These are phyloP conservation scores for Reutealis trisperma DNA, from an alignment of 345 rosid species.

Conservation along the genomic window DNA sequence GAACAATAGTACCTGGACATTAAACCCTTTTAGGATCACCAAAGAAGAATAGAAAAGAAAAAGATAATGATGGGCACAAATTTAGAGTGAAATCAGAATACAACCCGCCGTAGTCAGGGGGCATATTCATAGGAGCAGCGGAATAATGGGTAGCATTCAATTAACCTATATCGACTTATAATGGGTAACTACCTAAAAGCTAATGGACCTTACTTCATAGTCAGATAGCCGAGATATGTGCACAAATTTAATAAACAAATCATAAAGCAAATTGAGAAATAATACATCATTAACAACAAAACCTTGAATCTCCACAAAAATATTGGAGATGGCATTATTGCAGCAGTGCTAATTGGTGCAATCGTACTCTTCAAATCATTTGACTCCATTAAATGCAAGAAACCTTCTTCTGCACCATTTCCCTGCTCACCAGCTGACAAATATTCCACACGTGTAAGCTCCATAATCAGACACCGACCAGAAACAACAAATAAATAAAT, in stretches of 20 bases:
- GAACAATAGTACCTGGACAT: slow-evolving; percentile 71
- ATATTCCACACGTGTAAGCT: slow-evolving; percentile 5
- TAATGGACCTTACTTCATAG: background rate
- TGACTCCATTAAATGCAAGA: slow-evolving; percentile 42
- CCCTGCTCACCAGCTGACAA: slow-evolving; percentile 51
- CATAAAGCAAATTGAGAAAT: slow-evolving; percentile 5
- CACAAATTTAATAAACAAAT: slow-evolving; percentile 4
- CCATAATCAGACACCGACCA: background rate
- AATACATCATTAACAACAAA: slow-evolving; percentile 11
- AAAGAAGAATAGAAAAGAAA: background rate
- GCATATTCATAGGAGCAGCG: background rate
- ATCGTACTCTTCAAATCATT: slow-evolving; percentile 49
- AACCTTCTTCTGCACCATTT: slow-evolving; percentile 53
- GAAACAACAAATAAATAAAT: background rate
- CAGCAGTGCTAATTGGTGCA: slow-evolving; percentile 46
- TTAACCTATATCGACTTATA: background rate
- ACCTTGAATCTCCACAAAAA: slow-evolving; percentile 89
- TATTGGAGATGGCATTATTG: slow-evolving; percentile 66
- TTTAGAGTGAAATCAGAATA: background rate
- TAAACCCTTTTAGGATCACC: slow-evolving; percentile 22
- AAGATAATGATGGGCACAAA: background rate
- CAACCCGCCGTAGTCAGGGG: background rate
- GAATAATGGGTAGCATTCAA: background rate
- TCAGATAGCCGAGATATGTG: background rate
- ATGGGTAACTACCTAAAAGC: background rate